A percentile compares a stretch with the other conserved stretches of the same genome.
Evolutionary conservation across 345 rosid species (phyloP).

Genomic region (Aquilaria sinensis): DNA sequence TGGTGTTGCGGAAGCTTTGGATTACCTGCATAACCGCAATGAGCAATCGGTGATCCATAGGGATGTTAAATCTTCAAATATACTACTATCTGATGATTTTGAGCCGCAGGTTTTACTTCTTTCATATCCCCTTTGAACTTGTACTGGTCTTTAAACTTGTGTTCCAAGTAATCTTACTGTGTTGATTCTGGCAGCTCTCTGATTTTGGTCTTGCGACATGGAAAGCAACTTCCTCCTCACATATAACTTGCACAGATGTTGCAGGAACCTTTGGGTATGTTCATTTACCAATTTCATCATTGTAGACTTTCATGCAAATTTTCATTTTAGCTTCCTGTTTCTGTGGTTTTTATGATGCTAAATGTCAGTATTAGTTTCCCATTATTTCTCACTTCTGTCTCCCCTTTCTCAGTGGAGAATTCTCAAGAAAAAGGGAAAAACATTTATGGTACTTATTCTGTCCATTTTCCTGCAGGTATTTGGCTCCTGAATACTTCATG

Average conservation of each 20-base stretch:
- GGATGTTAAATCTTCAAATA: slow-evolving; percentile 96
- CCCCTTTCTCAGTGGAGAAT: too few relatives aligned
- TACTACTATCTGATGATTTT: slow-evolving; percentile 75
- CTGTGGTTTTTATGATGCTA: neutral
- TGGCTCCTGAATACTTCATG: slow-evolving; percentile 99
- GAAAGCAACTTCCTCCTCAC: slow-evolving; percentile 56
- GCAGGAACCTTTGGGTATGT: slow-evolving; percentile 96
- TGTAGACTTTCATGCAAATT: neutral
- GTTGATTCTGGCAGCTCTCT: slow-evolving; percentile 51
- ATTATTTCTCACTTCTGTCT: too few relatives aligned
- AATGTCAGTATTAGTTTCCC: neutral
- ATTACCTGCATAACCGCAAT: slow-evolving; percentile 63
- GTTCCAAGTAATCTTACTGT: neutral
- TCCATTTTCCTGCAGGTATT: slow-evolving; percentile 47
- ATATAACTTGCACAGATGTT: slow-evolving; percentile 66
- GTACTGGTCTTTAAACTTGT: neutral
- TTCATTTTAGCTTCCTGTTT: neutral
- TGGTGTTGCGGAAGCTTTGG: slow-evolving; percentile 88
- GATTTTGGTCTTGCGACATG: slow-evolving; percentile 95
- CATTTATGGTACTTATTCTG: neutral
- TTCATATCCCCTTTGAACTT: slow-evolving; percentile 1
- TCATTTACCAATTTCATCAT: neutral
- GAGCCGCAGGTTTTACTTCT: slow-evolving; percentile 70
- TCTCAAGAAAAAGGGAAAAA: neutral
- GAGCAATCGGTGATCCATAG: slow-evolving; percentile 72